Conservation (phyloP, 352 stramenopile species). For the Pythium sp. region DNA sequence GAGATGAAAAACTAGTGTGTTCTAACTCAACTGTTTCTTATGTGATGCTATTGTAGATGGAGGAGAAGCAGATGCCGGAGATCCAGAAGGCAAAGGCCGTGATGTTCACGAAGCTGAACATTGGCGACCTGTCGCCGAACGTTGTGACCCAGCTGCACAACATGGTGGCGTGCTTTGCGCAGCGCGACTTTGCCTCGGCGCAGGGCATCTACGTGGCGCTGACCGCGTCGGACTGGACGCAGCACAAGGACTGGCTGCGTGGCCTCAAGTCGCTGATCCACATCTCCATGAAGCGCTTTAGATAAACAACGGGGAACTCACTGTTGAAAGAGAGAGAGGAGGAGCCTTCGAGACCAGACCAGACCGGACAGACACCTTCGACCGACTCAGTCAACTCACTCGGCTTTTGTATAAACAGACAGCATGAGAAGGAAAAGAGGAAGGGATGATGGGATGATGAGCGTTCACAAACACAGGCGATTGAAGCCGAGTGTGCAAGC, state of each 20-base stretch:
- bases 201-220: slow-evolving; percentile 88
- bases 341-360: not conserved
- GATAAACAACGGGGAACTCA: slow-evolving; percentile 39
- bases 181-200: slow-evolving; percentile 74
- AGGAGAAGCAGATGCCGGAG: slow-evolving; percentile 85
- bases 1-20: too few species aligned
- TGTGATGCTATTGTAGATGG: slow-evolving; percentile 43
- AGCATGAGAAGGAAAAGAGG: not conserved
- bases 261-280: slow-evolving; percentile 96
- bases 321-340: not conserved
- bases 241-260: slow-evolving; percentile 98
- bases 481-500: not conserved
- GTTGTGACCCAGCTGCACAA: slow-evolving; percentile 76
- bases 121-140: slow-evolving; percentile 62
- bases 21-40: too few species aligned
- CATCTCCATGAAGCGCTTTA: slow-evolving; percentile 91
- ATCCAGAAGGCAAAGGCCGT: slow-evolving; percentile 85
- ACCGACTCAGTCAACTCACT: not conserved
- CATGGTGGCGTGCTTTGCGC: slow-evolving; percentile 74
- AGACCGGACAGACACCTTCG: not conserved
- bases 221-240: slow-evolving; percentile 92
- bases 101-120: slow-evolving; percentile 88
- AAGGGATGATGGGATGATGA: not conserved
- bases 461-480: not conserved
- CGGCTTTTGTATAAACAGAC: not conserved